Percentiles rank a stretch among this genome's conserved stretches.
Evolutionary conservation across 2,329 filamentous ascomycete genomes (phyloP).

Genomic region (Amauroascus niger): DNA sequence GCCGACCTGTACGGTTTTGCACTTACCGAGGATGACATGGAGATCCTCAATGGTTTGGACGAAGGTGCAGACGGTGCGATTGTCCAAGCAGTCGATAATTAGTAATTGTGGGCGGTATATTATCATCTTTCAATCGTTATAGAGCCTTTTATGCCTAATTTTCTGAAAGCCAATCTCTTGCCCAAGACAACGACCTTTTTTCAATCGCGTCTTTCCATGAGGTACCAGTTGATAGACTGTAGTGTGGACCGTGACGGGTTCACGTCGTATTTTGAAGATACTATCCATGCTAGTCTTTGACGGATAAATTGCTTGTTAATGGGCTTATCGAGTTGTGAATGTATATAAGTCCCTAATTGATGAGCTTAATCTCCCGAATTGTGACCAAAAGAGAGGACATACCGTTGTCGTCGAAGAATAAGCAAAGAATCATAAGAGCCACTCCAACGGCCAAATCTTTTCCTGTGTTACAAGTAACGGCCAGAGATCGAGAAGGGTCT

Average conservation of each 20-base stretch:
- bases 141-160: not conserved
- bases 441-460: slow-evolving; percentile 72
- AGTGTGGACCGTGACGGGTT: slow-evolving; percentile 78
- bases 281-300: slow-evolving; percentile 68
- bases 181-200: not conserved
- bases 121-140: slow-evolving; percentile 9
- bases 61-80: slow-evolving; percentile 41
- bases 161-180: not conserved
- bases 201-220: slow-evolving; percentile 50
- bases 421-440: slow-evolving; percentile 65
- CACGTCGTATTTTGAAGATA: slow-evolving; percentile 64
- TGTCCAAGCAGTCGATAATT: slow-evolving; percentile 40
- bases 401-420: slow-evolving; percentile 59
- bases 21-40: slow-evolving; percentile 50
- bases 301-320: slow-evolving; percentile 71
- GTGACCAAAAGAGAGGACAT: slow-evolving; percentile 17
- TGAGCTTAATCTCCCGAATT: not conserved
- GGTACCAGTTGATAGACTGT: slow-evolving; percentile 82
- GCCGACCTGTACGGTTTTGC: slow-evolving; percentile 53
- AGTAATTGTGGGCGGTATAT: slow-evolving; percentile 20
- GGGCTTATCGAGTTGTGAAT: slow-evolving; percentile 20
- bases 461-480: slow-evolving; percentile 66
- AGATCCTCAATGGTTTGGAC: slow-evolving; percentile 43
- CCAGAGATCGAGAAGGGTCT: slow-evolving; percentile 29
- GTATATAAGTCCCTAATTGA: slow-evolving; percentile 26